phyloP scores from a whole-genome alignment of 2,329 filamentous ascomycete genomes.

The Talaromyces atroroseus region DNA sequence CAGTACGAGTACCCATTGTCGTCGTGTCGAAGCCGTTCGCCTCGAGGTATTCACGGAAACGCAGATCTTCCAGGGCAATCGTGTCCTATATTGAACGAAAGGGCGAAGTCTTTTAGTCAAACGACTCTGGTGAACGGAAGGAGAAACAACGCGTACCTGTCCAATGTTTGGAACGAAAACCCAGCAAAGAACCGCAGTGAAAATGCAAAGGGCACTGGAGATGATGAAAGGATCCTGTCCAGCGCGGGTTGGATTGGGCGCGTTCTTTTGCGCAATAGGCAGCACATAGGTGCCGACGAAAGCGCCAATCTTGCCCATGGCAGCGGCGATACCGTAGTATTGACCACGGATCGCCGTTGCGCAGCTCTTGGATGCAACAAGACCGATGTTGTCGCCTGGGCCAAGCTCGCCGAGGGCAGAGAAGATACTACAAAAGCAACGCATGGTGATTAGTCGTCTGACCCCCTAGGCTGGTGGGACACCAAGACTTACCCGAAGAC shows the following conservation, averaged over 20 bases:
- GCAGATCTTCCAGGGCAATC: conserved; percentile 68
- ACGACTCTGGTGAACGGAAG: no score
- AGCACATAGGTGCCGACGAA: conserved; percentile 84
- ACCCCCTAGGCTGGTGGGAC: no score
- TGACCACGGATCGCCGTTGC: conserved; percentile 82
- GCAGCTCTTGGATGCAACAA: conserved; percentile 79
- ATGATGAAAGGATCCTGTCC: conserved; percentile 91
- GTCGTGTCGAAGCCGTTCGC: conserved; percentile 69
- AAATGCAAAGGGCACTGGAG: conserved; percentile 68
- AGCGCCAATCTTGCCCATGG: conserved; percentile 50
- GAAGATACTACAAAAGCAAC: conserved; percentile 56
- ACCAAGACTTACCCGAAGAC: conserved; percentile 59
- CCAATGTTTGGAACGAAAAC: conserved; percentile 70
- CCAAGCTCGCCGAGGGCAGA: conserved; percentile 73
- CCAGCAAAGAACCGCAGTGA: conserved; percentile 62
- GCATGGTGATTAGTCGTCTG: no score
- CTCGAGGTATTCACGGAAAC: conserved; percentile 69
- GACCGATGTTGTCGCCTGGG: conserved; percentile 85
- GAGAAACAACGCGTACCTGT: conserved; percentile 36
- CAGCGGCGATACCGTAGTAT: conserved; percentile 53
- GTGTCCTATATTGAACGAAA: conserved; percentile 56
- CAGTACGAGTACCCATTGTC: conserved; percentile 42
- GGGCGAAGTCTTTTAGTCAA: not conserved
- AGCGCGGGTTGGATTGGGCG: conserved; percentile 49
- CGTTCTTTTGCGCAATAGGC: conserved; percentile 59